Evolutionary conservation across 495 filamentous ascomycete genomes (phyloP).

Genomic region (Aspergillus hancockii): DNA sequence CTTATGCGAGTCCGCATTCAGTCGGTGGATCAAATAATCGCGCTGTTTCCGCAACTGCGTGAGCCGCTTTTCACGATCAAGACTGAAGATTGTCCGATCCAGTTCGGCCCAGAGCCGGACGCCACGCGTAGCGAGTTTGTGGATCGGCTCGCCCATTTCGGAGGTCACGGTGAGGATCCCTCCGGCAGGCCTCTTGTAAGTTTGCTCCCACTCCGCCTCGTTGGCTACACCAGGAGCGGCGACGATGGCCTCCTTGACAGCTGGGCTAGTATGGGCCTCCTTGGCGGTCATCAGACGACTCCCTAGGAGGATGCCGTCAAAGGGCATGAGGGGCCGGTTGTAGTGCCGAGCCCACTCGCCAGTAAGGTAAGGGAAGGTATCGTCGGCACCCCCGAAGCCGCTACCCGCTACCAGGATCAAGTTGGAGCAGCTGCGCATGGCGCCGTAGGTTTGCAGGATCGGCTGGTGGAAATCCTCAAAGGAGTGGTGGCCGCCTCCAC

Average conservation of each 20-base stretch:
- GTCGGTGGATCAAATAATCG: conserved; percentile 29
- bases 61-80: conserved; percentile 27
- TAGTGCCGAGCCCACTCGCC: conserved; percentile 45
- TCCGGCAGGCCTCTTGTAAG: conserved; percentile 27
- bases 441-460: conserved; percentile 44
- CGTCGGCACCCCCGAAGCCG: conserved; percentile 49
- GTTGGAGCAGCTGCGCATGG: conserved; percentile 44
- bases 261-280: conserved; percentile 37
- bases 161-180: conserved; percentile 42
- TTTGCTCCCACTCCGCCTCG: conserved; percentile 29
- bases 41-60: conserved; percentile 24
- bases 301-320: conserved; percentile 50
- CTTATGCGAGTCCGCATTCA: conserved; percentile 41
- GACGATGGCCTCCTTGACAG: conserved; percentile 33
- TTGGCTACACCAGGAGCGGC: conserved; percentile 32
- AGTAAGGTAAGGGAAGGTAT: conserved; percentile 49
- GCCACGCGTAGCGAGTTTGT: conserved; percentile 42
- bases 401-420: conserved; percentile 51
- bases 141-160: conserved; percentile 47
- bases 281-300: conserved; percentile 53
- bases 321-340: conserved; percentile 48
- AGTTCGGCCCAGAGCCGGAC: conserved; percentile 42
- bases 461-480: conserved; percentile 54
- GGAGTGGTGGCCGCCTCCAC: conserved; percentile 54
- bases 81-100: conserved; percentile 37